Percentiles rank a stretch among this genome's conserved stretches.
phyloP scores from a whole-genome alignment of 176 grass and related monocot genomes.

The Musa itinerans region DNA sequence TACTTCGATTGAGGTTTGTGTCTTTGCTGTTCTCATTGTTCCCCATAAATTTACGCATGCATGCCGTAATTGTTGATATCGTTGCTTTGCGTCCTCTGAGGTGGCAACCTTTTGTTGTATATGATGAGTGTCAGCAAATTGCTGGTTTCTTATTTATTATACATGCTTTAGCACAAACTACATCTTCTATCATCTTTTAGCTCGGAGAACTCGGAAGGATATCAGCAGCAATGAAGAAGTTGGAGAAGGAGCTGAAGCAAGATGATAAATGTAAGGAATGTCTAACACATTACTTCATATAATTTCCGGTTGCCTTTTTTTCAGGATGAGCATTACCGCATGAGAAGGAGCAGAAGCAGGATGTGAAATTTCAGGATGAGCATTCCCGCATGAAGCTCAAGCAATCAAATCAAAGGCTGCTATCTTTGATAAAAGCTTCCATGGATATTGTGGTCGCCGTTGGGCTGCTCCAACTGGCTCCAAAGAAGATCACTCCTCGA shows the following conservation, averaged over 20 bases:
- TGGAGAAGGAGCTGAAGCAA: slow-evolving; percentile 28
- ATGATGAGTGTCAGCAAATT: too few relatives aligned
- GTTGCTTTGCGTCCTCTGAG: not conserved
- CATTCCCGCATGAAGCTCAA: not conserved
- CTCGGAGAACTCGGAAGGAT: slow-evolving; percentile 54
- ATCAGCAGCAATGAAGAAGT: slow-evolving; percentile 51
- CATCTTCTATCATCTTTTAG: slow-evolving; percentile 14
- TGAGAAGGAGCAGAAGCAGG: too few relatives aligned
- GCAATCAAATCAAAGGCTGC: not conserved
- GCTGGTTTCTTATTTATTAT: too few relatives aligned
- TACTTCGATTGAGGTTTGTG: slow-evolving; percentile 42
- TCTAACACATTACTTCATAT: not conserved
- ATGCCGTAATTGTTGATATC: not conserved
- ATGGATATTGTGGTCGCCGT: slow-evolving; percentile 3
- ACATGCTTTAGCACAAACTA: not conserved
- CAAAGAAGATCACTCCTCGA: slow-evolving; percentile 2
- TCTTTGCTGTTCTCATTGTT: not conserved
- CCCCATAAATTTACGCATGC: too few relatives aligned
- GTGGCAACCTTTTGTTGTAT: too few relatives aligned
- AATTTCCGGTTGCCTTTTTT: not conserved
- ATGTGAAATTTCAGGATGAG: slow-evolving; percentile 3
- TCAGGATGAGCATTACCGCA: too few relatives aligned
- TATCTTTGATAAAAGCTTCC: slow-evolving; percentile 3
- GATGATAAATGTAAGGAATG: slow-evolving; percentile 30
- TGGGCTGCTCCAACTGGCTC: slow-evolving; percentile 10